phyloP scores from a whole-genome alignment of 2,329 filamentous ascomycete genomes.

The Clonostachys sp. region DNA sequence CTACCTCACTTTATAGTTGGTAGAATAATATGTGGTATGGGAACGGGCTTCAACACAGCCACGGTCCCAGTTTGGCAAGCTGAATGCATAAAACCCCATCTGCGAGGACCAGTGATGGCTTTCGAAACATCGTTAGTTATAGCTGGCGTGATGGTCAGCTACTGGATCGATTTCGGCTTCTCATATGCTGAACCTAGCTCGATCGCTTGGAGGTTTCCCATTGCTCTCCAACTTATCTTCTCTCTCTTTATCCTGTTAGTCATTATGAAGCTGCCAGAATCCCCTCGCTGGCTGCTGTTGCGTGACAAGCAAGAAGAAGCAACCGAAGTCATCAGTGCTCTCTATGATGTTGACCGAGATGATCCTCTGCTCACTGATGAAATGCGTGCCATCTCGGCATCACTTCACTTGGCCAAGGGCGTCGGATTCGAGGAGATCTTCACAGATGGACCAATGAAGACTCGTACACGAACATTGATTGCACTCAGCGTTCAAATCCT shows the following conservation, averaged over 20 bases:
- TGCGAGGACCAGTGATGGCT: constrained; percentile 22
- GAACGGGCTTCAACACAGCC: constrained; percentile 34
- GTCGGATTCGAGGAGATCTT: constrained; percentile 10
- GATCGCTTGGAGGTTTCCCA: constrained; percentile 21
- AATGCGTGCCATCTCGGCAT: constrained; percentile 5
- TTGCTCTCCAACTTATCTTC: constrained; percentile 14
- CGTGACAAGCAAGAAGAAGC: constrained; percentile 18
- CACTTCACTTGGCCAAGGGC: constrained; percentile 11
- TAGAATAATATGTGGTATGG: constrained; percentile 25
- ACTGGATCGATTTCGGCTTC: constrained; percentile 35
- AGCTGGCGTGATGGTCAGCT: constrained; percentile 21
- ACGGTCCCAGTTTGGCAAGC: constrained; percentile 29
- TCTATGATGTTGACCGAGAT: not conserved
- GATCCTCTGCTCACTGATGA: constrained; percentile 1
- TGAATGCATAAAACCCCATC: constrained; percentile 23
- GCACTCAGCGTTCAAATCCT: constrained; percentile 19
- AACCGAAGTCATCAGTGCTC: constrained; percentile 42
- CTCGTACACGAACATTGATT: constrained; percentile 7
- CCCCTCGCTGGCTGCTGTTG: constrained; percentile 22
- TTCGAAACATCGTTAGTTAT: constrained; percentile 23
- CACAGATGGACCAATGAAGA: constrained; percentile 5
- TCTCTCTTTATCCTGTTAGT: constrained; percentile 4
- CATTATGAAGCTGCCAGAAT: constrained; percentile 17
- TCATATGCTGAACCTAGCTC: constrained; percentile 15
- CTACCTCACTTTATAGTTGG: constrained; percentile 18